Evolutionary conservation across 2,329 filamentous ascomycete species (phyloP), one percentile per base, ranked within the genome.

Genomic region (Pseudogymnoascus sp.): DNA sequence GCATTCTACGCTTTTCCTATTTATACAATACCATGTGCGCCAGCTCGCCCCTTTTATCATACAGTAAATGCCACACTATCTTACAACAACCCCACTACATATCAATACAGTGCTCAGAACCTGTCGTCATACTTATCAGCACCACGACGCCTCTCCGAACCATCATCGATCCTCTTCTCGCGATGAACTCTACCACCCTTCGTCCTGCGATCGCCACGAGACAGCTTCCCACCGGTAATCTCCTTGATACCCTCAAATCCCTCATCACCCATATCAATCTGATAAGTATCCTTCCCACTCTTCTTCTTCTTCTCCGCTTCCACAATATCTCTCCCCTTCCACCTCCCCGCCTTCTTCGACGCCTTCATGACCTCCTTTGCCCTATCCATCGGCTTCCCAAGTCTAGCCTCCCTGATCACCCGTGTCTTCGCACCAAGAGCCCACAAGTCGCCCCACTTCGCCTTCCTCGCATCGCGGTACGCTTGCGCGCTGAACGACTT

Each of bases 391-490:
- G 17, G 11, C 37, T 44, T 60, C 2, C 89, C 89, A 2, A 88
- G 74, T 6, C 85, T 82, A 44, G 89, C 76, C 11, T 77, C 78
- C 54, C 89, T 78, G 1, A 74, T 71, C 3, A 88, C 82, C 10
- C 91, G 81, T 0, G 91, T 95, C 80, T 97, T 97, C 21, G 92
- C 93, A 0, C 94, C 94, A 0, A 97, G 79, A 0, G 93, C 92
- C 94, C 94, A 99, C 8, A 97, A 79, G 72, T 97, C 94, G 39
- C 94, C 94, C 94, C 93, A 97, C 60, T 77, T 78, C 0, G 88
- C 83, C 76, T 99, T 99, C 64, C 94, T 85, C 36, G 94, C 94
- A 71, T 97, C 94, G 68, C 89, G 90, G 76, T 93, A 97, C 0
- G 92, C 92, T 68, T 88, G 85, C 68, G 83, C 86, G 72, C 87